These are phyloP conservation scores for Tubosaeta sp. DNA, from an alignment of 768 basidiomycete species.

Conservation along the genomic window DNA sequence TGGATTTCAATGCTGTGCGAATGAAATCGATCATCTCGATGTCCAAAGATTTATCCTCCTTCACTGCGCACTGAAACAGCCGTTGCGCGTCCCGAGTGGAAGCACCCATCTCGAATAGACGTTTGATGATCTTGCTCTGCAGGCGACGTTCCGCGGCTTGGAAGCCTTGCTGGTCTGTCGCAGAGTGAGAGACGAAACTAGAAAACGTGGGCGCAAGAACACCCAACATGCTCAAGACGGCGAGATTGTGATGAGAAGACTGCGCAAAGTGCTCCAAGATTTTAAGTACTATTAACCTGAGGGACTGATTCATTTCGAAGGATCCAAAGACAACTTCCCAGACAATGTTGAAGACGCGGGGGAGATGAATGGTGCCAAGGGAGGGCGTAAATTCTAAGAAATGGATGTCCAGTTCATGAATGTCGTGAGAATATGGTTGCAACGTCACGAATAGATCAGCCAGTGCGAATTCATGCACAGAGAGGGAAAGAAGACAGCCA, in stretches of 20 bases:
- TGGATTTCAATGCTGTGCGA: slow-evolving; percentile 63
- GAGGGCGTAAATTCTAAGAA: slow-evolving; percentile 39
- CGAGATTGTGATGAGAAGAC: slow-evolving; percentile 66
- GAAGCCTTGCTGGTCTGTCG: slow-evolving; percentile 10
- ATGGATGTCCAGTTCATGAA: slow-evolving; percentile 38
- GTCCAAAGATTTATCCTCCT: slow-evolving; percentile 49
- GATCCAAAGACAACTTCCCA: slow-evolving; percentile 45
- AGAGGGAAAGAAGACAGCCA: slow-evolving; percentile 65
- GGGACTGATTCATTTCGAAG: slow-evolving; percentile 31
- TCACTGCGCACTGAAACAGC: slow-evolving; percentile 58
- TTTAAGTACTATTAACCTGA: slow-evolving; percentile 55
- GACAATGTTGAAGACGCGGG: slow-evolving; percentile 59
- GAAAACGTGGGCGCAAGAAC: slow-evolving; percentile 49
- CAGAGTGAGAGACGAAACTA: slow-evolving; percentile 20
- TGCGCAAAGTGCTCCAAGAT: slow-evolving; percentile 59
- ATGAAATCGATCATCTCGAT: slow-evolving; percentile 66
- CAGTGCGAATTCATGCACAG: slow-evolving; percentile 60
- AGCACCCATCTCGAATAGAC: slow-evolving; percentile 73
- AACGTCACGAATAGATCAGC: slow-evolving; percentile 51
- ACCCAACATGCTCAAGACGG: slow-evolving; percentile 56
- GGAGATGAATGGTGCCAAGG: slow-evolving; percentile 49
- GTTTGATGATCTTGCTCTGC: slow-evolving; percentile 57
- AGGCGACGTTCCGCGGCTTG: slow-evolving; percentile 44
- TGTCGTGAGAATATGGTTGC: slow-evolving; percentile 32
- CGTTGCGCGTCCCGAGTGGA: slow-evolving; percentile 57